Conservation (phyloP, 1,139 yeast genomes). For the Candida sojae region DNA sequence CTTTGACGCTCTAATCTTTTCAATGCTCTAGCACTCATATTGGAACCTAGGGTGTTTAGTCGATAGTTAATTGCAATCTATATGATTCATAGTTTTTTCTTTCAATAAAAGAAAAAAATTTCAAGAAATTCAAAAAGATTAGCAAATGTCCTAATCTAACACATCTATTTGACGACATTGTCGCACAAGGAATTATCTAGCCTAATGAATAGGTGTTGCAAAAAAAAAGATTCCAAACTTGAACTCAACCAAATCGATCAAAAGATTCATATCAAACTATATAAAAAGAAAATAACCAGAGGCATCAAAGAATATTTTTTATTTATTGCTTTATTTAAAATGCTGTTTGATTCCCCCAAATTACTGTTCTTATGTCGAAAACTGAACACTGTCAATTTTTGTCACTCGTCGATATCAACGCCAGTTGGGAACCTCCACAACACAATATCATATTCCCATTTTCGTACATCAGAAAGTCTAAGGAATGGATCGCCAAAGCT, state of each 20-base stretch:
- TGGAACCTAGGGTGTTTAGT: neutral
- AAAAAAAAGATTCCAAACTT: too few relatives aligned
- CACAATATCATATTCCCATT: neutral
- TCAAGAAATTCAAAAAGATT: too few relatives aligned
- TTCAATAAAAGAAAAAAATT: neutral
- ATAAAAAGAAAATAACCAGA: too few relatives aligned
- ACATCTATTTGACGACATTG: too few relatives aligned
- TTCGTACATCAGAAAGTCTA: neutral
- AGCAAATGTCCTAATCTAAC: too few relatives aligned
- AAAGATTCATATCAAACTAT: too few relatives aligned
- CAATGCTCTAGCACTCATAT: slow-evolving; percentile 72
- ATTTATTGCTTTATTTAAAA: neutral
- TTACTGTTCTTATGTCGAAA: neutral
- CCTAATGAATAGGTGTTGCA: too few relatives aligned
- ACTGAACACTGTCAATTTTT: neutral
- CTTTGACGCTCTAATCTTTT: slow-evolving; percentile 50
- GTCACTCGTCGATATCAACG: neutral
- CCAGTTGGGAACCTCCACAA: neutral
- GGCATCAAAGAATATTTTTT: too few relatives aligned
- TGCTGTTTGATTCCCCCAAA: neutral
- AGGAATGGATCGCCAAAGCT: neutral
- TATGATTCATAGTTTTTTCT: neutral
- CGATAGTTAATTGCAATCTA: neutral
- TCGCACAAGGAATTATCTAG: too few relatives aligned
- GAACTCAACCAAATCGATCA: too few relatives aligned